Evolutionary conservation across 2,329 filamentous ascomycete species (phyloP), one percentile per base, ranked within the genome.

Genomic region (Calonectria naviculata): DNA sequence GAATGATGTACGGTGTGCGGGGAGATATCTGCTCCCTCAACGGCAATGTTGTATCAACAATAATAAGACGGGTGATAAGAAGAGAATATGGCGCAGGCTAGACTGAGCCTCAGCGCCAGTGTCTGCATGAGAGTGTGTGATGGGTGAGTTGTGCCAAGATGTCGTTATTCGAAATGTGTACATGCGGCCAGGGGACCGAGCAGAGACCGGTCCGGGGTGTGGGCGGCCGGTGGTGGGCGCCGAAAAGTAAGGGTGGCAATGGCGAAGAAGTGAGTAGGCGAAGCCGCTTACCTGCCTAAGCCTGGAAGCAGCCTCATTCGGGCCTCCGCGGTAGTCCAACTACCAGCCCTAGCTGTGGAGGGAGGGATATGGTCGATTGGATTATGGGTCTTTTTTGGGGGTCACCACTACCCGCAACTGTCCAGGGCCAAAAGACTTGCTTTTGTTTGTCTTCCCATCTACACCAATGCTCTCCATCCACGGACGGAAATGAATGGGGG

Each of bases 201-300:
- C 34, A 58, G 52, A 67, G 65, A 31, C 56, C 65, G 65, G 65
- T 42, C 65, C 65, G 65, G 65, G 44, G 38, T 64, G 49, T 36
- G 34, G 54, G 29, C 42, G 44, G 42, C 34, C 34, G 68, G 67
- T 75, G 71, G 68, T 70, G 62, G 73, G 19, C 44, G 34, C 31
- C 38, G 44, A 29, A 58, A 41, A 67, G 44, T 41, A 61, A 54
- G 65, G 66, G 67, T 56, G 49, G 19, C 60, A 54, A 46, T 65
- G 60, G 61, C n/a, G 38, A 49, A 34, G 34, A 62, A 47, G 38
- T 52, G 31, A 61, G 54, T 49, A 46, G 44, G n/a, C n/a, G 61
- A 65, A 54, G 17, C 19, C 19, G 31, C 62, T 54, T 58, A 58
- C 52, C 52, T 38, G 34, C 34, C 52, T 58, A 36, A 26, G 34